Percentiles rank a stretch among this genome's conserved stretches.
Evolutionary conservation across 2,329 filamentous ascomycete species (phyloP).

Genomic region (Arachnomyces sp.): DNA sequence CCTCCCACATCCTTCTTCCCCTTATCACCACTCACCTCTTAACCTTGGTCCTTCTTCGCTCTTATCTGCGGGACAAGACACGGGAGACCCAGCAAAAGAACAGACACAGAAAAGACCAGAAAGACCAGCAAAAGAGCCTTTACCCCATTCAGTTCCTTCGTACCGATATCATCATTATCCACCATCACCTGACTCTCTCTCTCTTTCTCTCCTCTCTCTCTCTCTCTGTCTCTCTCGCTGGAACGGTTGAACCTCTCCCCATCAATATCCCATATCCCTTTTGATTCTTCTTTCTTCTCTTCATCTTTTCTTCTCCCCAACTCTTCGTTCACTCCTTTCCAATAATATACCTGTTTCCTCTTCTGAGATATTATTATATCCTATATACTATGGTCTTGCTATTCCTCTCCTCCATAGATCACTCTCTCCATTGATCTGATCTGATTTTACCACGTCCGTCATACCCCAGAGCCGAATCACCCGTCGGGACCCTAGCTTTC

Average conservation of each 20-base stretch:
- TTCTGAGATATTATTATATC: background rate
- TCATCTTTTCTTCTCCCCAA: background rate
- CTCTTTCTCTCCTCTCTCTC: conserved; percentile 5
- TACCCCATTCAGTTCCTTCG: conserved; percentile 4
- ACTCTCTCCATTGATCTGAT: background rate
- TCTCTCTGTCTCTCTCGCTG: conserved; percentile 6
- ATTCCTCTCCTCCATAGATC: conserved; percentile 3
- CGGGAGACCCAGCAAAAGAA: no score
- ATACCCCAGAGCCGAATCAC: conserved; percentile 4
- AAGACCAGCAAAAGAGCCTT: no score
- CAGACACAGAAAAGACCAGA: no score
- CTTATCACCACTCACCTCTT: conserved; percentile 1
- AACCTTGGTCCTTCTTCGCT: conserved; percentile 3
- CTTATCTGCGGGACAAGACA: no score
- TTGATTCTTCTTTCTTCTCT: conserved; percentile 2
- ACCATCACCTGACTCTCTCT: conserved; percentile 2
- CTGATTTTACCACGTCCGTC: conserved; percentile 1
- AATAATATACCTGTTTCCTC: conserved; percentile 4
- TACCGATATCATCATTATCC: conserved; percentile 5
- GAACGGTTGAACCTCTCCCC: no score
- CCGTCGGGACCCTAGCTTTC: conserved; percentile 3
- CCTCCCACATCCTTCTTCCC: conserved; percentile 5
- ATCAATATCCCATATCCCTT: conserved; percentile 9
- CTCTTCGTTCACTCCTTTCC: background rate
- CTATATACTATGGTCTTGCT: conserved; percentile 3